Conservation (phyloP, 1,284 basidiomycete genomes). For the Melanopsichium pennsylvanicum region DNA sequence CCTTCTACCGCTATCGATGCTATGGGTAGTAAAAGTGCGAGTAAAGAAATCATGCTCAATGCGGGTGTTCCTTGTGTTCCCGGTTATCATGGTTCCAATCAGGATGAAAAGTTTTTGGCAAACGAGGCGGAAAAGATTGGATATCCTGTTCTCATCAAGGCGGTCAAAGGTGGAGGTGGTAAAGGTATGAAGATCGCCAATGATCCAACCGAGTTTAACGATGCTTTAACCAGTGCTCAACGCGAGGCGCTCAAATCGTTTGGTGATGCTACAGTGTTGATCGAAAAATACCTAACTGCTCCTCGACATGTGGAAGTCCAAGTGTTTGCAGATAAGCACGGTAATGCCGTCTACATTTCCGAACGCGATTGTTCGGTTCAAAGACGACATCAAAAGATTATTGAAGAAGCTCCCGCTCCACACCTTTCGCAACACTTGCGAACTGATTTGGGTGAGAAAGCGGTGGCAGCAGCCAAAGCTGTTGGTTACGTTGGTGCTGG, state of each 20-base stretch:
- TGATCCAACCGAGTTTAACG: slow-evolving; percentile 74
- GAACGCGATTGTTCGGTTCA: slow-evolving; percentile 95
- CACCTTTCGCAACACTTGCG: slow-evolving; percentile 79
- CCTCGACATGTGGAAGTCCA: slow-evolving; percentile 76
- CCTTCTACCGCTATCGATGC: slow-evolving; percentile 68
- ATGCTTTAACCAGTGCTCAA: slow-evolving; percentile 82
- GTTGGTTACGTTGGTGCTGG: slow-evolving; percentile 92
- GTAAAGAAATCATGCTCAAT: slow-evolving; percentile 85
- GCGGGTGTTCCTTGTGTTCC: slow-evolving; percentile 93
- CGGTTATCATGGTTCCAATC: slow-evolving; percentile 82
- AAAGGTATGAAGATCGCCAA: slow-evolving; percentile 68
- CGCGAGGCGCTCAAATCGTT: slow-evolving; percentile 71
- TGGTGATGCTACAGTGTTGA: slow-evolving; percentile 70
- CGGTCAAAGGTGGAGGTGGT: slow-evolving; percentile 67
- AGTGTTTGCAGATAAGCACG: slow-evolving; percentile 70
- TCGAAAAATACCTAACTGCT: slow-evolving; percentile 60
- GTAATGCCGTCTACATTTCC: slow-evolving; percentile 83
- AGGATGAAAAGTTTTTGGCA: slow-evolving; percentile 74
- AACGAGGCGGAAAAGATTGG: slow-evolving; percentile 71
- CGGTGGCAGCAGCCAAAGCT: slow-evolving; percentile 86
- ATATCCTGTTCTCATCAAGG: slow-evolving; percentile 67
- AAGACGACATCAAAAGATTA: slow-evolving; percentile 91
- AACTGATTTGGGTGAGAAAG: slow-evolving; percentile 82
- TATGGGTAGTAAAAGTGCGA: slow-evolving; percentile 79
- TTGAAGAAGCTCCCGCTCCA: slow-evolving; percentile 93